Evolutionary conservation across 2,329 filamentous ascomycete genomes (phyloP).

Genomic region (Ophiosphaerella herpotricha): DNA sequence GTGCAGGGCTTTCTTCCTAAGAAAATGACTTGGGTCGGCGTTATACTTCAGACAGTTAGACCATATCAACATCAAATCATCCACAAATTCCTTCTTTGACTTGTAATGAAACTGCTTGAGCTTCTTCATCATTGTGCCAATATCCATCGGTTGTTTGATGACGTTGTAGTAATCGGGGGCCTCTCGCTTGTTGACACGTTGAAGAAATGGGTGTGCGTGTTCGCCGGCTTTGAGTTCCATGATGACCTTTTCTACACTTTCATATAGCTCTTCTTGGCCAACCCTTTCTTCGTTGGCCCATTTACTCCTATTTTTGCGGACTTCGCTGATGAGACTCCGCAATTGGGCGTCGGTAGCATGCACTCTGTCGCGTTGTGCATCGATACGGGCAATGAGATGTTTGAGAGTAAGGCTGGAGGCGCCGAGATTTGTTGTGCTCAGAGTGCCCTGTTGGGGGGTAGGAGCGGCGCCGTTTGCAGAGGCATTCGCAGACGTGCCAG

Average conservation of each 20-base stretch:
- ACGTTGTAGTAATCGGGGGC: conserved; percentile 93
- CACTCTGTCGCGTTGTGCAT: conserved; percentile 88
- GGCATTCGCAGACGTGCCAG: conserved; percentile 57
- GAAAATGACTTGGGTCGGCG: conserved; percentile 80
- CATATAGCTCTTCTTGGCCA: conserved; percentile 96
- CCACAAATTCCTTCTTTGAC: conserved; percentile 87
- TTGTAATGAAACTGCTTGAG: conserved; percentile 68
- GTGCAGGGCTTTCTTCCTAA: conserved; percentile 89
- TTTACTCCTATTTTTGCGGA: conserved; percentile 96
- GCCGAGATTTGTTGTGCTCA: conserved; percentile 92
- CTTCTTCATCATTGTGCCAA: conserved; percentile 98
- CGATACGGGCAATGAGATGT: conserved; percentile 93
- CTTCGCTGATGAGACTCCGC: conserved; percentile 91
- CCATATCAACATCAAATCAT: conserved; percentile 94
- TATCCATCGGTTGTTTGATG: conserved; percentile 97
- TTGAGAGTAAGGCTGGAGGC: conserved; percentile 95
- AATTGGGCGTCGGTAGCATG: conserved; percentile 91
- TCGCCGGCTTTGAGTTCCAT: conserved; percentile 97
- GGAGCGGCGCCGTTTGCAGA: conserved; percentile 57
- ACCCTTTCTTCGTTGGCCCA: conserved; percentile 98
- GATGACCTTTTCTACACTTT: conserved; percentile 93
- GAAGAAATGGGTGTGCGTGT: conserved; percentile 94
- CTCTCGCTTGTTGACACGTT: conserved; percentile 94
- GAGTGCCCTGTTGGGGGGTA: conserved; percentile 76
- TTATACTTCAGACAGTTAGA: conserved; percentile 97